These are phyloP conservation scores for Sporothrix protearum DNA, from an alignment of 2,329 filamentous ascomycete genomes.

Conservation along the genomic window DNA sequence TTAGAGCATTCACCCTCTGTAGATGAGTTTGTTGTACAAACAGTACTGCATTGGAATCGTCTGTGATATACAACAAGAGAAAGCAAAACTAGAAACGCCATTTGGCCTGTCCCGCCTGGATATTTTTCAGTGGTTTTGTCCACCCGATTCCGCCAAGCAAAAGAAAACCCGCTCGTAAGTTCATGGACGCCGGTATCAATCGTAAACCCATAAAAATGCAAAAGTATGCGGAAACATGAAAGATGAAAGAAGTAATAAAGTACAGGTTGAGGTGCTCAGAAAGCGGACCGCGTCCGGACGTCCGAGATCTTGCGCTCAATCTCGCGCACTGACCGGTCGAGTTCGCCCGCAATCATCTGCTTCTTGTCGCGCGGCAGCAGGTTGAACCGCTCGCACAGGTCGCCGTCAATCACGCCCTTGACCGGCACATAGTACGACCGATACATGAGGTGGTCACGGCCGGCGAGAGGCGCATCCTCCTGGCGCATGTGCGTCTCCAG, in stretches of 20 bases:
- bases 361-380: slow-evolving; percentile 83
- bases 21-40: not conserved
- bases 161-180: not conserved
- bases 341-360: slow-evolving; percentile 87
- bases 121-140: slow-evolving; percentile 4
- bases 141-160: not conserved
- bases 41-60: not conserved
- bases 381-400: slow-evolving; percentile 89
- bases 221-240: no score
- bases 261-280: slow-evolving; percentile 38
- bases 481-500: slow-evolving; percentile 83
- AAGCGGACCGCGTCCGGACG: slow-evolving; percentile 57
- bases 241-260: not conserved
- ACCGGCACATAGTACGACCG: slow-evolving; percentile 93
- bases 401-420: slow-evolving; percentile 94
- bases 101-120: not conserved
- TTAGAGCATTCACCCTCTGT: not conserved
- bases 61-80: slow-evolving; percentile 1
- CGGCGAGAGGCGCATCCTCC: slow-evolving; percentile 83
- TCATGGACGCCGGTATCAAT: slow-evolving; percentile 9
- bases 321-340: slow-evolving; percentile 85
- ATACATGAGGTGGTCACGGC: slow-evolving; percentile 93
- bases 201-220: not conserved
- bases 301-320: slow-evolving; percentile 93
- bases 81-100: not conserved